Conservation (phyloP, 441 rosid species). For the Flueggea neowawraea region DNA sequence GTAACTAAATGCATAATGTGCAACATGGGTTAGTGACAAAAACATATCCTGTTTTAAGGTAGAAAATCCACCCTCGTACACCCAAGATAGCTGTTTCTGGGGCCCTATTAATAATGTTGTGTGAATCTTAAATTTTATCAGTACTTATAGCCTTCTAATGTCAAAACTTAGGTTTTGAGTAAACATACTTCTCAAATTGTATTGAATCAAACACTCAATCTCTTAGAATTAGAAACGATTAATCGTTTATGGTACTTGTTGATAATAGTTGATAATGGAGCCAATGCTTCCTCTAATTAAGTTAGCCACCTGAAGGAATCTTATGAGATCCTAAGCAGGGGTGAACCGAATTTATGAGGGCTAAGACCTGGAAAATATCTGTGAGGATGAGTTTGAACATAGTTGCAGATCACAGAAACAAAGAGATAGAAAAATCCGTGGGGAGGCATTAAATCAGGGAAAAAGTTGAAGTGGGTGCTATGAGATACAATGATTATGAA, state of each 20-base stretch:
- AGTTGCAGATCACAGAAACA: background rate
- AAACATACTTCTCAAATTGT: no score
- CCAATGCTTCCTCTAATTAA: no score
- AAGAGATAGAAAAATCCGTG: slow-evolving; percentile 4
- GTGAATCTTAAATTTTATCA: slow-evolving; percentile 4
- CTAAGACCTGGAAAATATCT: no score
- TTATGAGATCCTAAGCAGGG: no score
- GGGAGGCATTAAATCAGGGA: slow-evolving; percentile 7
- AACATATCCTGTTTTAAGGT: slow-evolving; percentile 27
- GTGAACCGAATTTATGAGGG: no score
- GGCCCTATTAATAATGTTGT: no score
- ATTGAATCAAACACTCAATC: no score
- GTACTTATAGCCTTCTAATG: background rate
- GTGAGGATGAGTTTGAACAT: background rate
- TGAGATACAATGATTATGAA: slow-evolving; percentile 18
- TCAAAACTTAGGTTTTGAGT: background rate
- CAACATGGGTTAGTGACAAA: slow-evolving; percentile 20
- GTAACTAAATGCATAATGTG: no score
- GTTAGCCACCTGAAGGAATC: no score
- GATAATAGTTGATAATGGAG: no score
- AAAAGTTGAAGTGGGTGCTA: slow-evolving; percentile 11
- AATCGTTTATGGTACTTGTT: no score
- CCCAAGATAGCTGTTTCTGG: slow-evolving; percentile 35
- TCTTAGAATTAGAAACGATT: no score
- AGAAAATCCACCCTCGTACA: slow-evolving; percentile 23